Conservation (phyloP, 768 basidiomycete genomes). For the Panellus pusillus region DNA sequence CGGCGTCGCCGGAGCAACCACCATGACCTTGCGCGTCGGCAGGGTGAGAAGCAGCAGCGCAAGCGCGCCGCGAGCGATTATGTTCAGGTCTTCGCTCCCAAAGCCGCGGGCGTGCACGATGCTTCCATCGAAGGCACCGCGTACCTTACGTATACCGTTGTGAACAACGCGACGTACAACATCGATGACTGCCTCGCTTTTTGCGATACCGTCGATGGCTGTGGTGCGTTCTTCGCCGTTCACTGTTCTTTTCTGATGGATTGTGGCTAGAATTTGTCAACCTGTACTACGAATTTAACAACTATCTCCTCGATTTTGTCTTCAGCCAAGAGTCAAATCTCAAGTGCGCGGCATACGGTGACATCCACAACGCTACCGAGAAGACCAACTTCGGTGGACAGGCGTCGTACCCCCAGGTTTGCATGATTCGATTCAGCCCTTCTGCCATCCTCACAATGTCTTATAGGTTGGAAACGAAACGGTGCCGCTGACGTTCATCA, state of each 20-base stretch:
- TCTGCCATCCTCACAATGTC: too few relatives aligned
- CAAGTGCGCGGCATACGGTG: slow-evolving; percentile 46
- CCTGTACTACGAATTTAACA: slow-evolving; percentile 49
- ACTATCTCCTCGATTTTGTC: slow-evolving; percentile 37
- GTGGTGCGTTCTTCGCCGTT: slow-evolving; percentile 35
- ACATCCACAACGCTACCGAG: slow-evolving; percentile 40
- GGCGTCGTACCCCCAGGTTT: slow-evolving; percentile 30
- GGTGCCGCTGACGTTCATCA: slow-evolving; percentile 36
- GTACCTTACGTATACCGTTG: slow-evolving; percentile 45
- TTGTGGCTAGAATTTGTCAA: slow-evolving; percentile 40
- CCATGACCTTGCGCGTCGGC: not conserved
- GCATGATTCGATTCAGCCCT: not conserved
- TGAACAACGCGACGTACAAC: slow-evolving; percentile 44
- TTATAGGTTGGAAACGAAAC: slow-evolving; percentile 22
- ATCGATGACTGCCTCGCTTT: slow-evolving; percentile 42
- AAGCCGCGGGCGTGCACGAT: slow-evolving; percentile 33
- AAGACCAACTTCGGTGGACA: slow-evolving; percentile 47
- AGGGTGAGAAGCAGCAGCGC: not conserved
- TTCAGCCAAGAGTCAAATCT: slow-evolving; percentile 40
- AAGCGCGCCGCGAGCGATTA: slow-evolving; percentile 8
- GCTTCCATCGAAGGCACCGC: slow-evolving; percentile 48
- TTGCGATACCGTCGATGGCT: slow-evolving; percentile 36
- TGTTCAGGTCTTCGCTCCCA: slow-evolving; percentile 38
- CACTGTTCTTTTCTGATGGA: slow-evolving; percentile 21
- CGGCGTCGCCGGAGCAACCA: not conserved